phyloP scores from a whole-genome alignment of 305 asterid genomes.

The Fraxinus albicans region DNA sequence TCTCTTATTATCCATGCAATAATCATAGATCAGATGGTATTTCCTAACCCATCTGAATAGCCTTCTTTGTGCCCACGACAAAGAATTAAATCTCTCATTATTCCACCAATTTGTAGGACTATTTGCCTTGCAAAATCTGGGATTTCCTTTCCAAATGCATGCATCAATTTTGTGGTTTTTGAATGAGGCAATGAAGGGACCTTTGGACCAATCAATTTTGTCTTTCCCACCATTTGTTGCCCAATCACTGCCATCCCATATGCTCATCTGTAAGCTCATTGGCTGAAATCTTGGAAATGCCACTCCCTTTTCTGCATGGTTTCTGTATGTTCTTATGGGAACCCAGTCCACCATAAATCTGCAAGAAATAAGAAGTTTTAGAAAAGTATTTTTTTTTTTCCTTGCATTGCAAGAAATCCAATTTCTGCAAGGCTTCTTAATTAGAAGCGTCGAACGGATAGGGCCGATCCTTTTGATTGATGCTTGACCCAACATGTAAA shows the following conservation, averaged over 20 bases:
- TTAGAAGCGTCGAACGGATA: too few relatives aligned
- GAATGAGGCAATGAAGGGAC: conserved; percentile 65
- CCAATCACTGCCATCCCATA: conserved; percentile 81
- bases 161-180: conserved; percentile 57
- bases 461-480: background rate
- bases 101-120: conserved; percentile 76
- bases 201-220: conserved; percentile 64
- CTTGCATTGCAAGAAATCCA: background rate
- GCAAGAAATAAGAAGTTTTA: background rate
- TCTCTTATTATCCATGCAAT: conserved; percentile 64
- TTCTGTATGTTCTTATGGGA: conserved; percentile 79
- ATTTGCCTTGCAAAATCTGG: conserved; percentile 39
- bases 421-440: background rate
- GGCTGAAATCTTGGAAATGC: conserved; percentile 64
- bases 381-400: background rate
- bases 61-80: conserved; percentile 65
- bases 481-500: background rate
- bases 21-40: conserved; percentile 59
- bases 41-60: conserved; percentile 67
- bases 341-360: conserved; percentile 93
- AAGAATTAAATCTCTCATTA: conserved; percentile 33
- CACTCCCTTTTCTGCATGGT: conserved; percentile 73
- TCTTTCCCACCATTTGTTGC: conserved; percentile 71
- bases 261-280: conserved; percentile 48
- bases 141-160: conserved; percentile 66